Conservation (phyloP, 768 basidiomycete genomes). For the Boletus rubroflammeus region DNA sequence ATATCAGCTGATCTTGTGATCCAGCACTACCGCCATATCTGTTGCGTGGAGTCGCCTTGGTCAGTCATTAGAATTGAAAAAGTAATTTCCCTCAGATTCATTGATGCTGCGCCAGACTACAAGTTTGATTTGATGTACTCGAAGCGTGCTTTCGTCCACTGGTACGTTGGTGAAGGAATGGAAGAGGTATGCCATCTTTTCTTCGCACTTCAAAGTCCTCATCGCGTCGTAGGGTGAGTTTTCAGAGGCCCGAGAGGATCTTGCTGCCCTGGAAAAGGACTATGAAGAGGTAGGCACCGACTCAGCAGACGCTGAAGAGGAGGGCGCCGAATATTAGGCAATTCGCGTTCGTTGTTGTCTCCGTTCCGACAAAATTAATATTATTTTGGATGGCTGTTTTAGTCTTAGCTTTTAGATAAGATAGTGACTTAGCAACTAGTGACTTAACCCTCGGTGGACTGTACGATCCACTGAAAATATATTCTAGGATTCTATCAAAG, state of each 20-base stretch:
- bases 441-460: neutral
- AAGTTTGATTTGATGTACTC: conserved; percentile 99
- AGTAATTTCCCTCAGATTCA: neutral
- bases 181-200: conserved; percentile 59
- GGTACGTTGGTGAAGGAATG: conserved; percentile 99
- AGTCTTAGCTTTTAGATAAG: too few species aligned
- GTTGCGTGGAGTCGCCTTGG: conserved; percentile 89
- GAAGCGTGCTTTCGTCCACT: conserved; percentile 87
- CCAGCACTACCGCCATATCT: conserved; percentile 87
- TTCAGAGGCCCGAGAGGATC: conserved; percentile 96
- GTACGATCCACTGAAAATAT: neutral
- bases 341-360: neutral
- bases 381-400: conserved; percentile 3
- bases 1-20: conserved; percentile 3
- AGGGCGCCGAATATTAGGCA: conserved; percentile 48
- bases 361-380: neutral
- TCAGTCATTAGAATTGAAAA: conserved; percentile 25
- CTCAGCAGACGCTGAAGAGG: conserved; percentile 70
- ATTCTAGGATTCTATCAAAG: conserved; percentile 1
- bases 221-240: conserved; percentile 73
- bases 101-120: conserved; percentile 56
- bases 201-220: conserved; percentile 3
- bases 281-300: conserved; percentile 87
- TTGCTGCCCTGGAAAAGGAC: conserved; percentile 95
- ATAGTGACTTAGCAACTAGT: conserved; percentile 12